These are phyloP conservation scores for Epichloe hybrida DNA, from an alignment of 2,329 filamentous ascomycete species.

Conservation along the genomic window DNA sequence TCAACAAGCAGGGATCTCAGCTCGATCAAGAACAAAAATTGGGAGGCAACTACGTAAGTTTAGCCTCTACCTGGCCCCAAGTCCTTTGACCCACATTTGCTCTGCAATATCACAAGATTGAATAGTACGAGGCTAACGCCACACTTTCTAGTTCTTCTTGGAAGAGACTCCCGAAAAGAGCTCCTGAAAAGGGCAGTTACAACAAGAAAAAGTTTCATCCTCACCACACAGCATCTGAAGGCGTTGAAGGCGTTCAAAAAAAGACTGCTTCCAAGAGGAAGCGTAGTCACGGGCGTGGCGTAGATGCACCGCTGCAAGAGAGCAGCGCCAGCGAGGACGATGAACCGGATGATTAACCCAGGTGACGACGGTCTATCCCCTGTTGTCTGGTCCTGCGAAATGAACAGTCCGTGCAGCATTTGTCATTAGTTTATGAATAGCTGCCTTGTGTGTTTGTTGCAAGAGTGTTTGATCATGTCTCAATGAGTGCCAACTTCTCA, in stretches of 20 bases:
- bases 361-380: slow-evolving; percentile 52
- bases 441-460: neutral
- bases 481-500: neutral
- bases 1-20: slow-evolving; percentile 95
- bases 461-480: neutral
- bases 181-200: slow-evolving; percentile 42
- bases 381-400: slow-evolving; percentile 48
- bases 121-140: slow-evolving; percentile 9
- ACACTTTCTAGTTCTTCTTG: slow-evolving; percentile 64
- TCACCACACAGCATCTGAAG: slow-evolving; percentile 20
- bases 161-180: slow-evolving; percentile 53
- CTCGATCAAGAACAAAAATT: slow-evolving; percentile 97
- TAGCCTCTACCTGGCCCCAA: neutral
- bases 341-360: slow-evolving; percentile 49
- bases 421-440: neutral
- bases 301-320: slow-evolving; percentile 26
- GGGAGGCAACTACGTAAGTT: slow-evolving; percentile 77
- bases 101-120: neutral
- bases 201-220: slow-evolving; percentile 19
- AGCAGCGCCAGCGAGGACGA: slow-evolving; percentile 47
- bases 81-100: neutral
- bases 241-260: slow-evolving; percentile 29
- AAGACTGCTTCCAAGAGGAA: slow-evolving; percentile 20
- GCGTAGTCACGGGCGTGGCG: slow-evolving; percentile 16
- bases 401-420: slow-evolving; percentile 4